These are phyloP conservation scores for Colletotrichum sp. DNA, from an alignment of 2,329 filamentous ascomycete genomes.

Conservation along the genomic window DNA sequence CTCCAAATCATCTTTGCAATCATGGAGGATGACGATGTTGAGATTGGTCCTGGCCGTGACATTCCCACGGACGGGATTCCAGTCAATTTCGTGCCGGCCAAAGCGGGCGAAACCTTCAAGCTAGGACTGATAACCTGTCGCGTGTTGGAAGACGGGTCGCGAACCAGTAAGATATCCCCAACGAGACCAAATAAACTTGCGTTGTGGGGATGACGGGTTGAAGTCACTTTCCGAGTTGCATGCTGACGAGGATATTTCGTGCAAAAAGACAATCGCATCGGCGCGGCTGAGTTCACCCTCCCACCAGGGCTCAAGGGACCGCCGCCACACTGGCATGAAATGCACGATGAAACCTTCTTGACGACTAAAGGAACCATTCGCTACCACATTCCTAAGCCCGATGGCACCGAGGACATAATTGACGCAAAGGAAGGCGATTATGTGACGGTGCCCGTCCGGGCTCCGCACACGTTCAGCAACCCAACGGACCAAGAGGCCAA, in stretches of 20 bases:
- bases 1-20: not conserved
- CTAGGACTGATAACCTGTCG: not conserved
- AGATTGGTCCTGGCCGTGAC: not conserved
- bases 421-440: not conserved
- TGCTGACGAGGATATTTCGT: not conserved
- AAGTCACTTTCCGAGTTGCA: not conserved
- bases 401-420: not conserved
- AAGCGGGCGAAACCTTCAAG: not conserved
- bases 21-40: not conserved
- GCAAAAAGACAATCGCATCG: not conserved
- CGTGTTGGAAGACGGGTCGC: not conserved
- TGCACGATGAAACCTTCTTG: not conserved
- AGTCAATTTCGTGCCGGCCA: not conserved
- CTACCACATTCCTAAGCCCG: not conserved
- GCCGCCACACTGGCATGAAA: not conserved
- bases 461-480: conserved; percentile 28
- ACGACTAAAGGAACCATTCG: not conserved
- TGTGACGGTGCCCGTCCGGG: conserved; percentile 24
- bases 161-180: not conserved
- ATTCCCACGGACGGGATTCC: not conserved
- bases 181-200: not conserved
- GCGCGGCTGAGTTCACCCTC: not conserved
- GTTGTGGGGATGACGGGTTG: not conserved
- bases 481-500: conserved; percentile 26
- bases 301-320: not conserved